Conservation (phyloP, 805 yeast genomes). For the Candida vartiovaarae region DNA sequence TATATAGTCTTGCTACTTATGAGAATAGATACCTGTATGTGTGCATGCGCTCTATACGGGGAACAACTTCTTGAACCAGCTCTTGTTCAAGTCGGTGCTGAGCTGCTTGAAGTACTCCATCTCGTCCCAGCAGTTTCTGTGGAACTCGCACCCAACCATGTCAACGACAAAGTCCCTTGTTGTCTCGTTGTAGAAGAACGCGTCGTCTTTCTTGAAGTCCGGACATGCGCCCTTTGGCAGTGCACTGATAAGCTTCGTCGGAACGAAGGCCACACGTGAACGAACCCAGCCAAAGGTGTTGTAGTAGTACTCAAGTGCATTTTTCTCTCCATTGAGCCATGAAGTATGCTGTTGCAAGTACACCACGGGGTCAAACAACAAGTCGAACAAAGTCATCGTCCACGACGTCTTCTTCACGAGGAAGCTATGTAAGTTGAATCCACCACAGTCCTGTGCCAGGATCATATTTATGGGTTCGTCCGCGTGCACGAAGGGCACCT, state of each 20-base stretch:
- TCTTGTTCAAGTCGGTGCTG: slow-evolving; percentile 26
- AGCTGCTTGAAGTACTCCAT: slow-evolving; percentile 29
- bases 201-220: slow-evolving; percentile 22
- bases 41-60: not conserved
- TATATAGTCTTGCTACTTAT: too few species aligned
- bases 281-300: slow-evolving; percentile 34
- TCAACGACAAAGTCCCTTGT: slow-evolving; percentile 33
- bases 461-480: slow-evolving; percentile 32
- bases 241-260: slow-evolving; percentile 31
- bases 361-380: slow-evolving; percentile 35
- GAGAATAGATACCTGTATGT: not conserved
- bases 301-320: slow-evolving; percentile 32
- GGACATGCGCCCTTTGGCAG: slow-evolving; percentile 33
- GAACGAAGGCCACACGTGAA: slow-evolving; percentile 32
- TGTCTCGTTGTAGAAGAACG: slow-evolving; percentile 30
- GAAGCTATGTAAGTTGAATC: slow-evolving; percentile 35
- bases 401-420: slow-evolving; percentile 32
- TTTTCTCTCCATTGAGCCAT: slow-evolving; percentile 32
- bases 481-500: slow-evolving; percentile 23
- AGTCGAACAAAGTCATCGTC: slow-evolving; percentile 31
- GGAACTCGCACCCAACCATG: slow-evolving; percentile 32
- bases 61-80: slow-evolving; percentile 24
- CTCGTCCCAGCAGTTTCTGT: slow-evolving; percentile 34
- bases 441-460: slow-evolving; percentile 35
- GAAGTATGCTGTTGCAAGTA: slow-evolving; percentile 34